Evolutionary conservation across 1,139 yeast species (phyloP).

Genomic region (Sugiyamaella neomexicana): DNA sequence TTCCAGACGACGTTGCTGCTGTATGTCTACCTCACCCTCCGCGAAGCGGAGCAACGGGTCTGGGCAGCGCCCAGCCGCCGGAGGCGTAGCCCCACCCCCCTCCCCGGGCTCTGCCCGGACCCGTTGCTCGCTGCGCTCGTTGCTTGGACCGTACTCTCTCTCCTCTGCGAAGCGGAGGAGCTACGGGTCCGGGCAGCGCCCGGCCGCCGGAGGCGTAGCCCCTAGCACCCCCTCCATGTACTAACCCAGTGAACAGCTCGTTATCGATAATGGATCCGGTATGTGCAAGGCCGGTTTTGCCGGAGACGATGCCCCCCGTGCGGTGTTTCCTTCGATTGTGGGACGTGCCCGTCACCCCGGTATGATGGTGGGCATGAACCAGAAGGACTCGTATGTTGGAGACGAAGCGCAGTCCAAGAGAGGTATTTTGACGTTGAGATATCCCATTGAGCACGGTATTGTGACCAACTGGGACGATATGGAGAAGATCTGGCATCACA

Average conservation of each 20-base stretch:
- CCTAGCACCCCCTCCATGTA: background rate
- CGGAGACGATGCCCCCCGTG: slow-evolving; percentile 99
- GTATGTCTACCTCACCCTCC: slow-evolving; percentile 23
- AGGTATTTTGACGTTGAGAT: slow-evolving; percentile 98
- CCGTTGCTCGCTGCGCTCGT: no score
- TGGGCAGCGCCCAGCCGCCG: background rate
- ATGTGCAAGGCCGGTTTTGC: slow-evolving; percentile 99
- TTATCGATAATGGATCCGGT: slow-evolving; percentile 99
- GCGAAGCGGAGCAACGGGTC: background rate
- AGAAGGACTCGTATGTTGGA: slow-evolving; percentile 99
- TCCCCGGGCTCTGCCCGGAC: no score
- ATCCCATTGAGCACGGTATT: slow-evolving; percentile 99
- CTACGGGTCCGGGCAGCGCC: background rate
- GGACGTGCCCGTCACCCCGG: slow-evolving; percentile 99
- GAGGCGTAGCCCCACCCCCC: background rate
- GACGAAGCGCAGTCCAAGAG: slow-evolving; percentile 99
- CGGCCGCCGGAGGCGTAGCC: background rate
- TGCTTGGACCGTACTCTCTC: no score
- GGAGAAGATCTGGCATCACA: slow-evolving; percentile 99
- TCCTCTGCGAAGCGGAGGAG: background rate
- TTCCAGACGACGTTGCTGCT: slow-evolving; percentile 42
- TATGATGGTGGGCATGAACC: slow-evolving; percentile 98
- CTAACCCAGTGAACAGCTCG: slow-evolving; percentile 48
- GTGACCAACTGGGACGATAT: slow-evolving; percentile 99
- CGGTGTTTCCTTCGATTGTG: slow-evolving; percentile 99